These are phyloP conservation scores for Fraxinus latifolia DNA, from an alignment of 305 asterid species.

Conservation along the genomic window DNA sequence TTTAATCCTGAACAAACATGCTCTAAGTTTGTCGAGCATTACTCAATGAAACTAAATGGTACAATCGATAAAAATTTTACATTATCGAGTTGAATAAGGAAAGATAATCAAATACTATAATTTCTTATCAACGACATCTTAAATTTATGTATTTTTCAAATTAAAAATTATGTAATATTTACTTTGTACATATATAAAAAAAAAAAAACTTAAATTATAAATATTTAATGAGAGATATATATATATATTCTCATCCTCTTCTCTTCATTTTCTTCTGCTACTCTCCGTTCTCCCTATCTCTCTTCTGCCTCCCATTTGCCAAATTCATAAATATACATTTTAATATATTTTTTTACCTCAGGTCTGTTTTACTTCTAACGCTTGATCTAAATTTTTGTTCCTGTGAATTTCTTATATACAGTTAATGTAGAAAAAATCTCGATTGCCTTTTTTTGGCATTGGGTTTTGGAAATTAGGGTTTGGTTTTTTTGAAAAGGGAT, in stretches of 20 bases:
- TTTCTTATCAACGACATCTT: neutral
- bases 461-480: conserved; percentile 19
- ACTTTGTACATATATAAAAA: neutral
- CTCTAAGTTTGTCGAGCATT: neutral
- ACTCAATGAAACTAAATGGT: too few relatives aligned
- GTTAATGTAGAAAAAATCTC: neutral
- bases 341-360: neutral
- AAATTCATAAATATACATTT: neutral
- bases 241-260: conserved; percentile 27
- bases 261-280: conserved; percentile 22
- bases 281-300: conserved; percentile 44
- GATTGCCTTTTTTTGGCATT: neutral
- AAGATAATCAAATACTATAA: neutral
- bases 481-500: neutral
- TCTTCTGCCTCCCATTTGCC: neutral
- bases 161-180: too few relatives aligned
- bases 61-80: neutral
- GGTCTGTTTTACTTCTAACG: neutral
- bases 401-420: neutral
- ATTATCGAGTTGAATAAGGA: neutral
- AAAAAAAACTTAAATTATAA: neutral
- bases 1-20: too few relatives aligned
- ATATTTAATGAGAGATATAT: neutral
- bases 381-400: neutral
- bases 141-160: too few relatives aligned